Evolutionary conservation across 805 yeast genomes (phyloP), one percentile per base, ranked within the genome.

Genomic region (Kurtzmaniella fragi): DNA sequence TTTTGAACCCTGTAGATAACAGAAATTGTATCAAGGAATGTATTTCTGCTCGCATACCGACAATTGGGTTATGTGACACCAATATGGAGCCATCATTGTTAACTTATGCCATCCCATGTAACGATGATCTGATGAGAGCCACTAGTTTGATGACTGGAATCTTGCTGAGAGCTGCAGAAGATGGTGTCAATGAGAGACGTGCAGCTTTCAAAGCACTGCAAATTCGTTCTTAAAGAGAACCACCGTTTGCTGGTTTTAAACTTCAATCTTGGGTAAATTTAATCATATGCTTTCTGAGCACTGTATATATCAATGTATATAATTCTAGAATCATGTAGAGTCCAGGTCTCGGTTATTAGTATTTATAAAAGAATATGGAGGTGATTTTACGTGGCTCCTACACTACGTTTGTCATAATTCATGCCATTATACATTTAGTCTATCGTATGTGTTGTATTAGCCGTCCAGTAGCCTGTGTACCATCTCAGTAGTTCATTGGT

Each of bases 51-150:
- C 77, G 95, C 58, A 77, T 93, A 26, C 99, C 99, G 42, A 89
- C 97, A 0, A 80, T 93, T 51, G 98, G 96, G 23, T 75, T 93
- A 42, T 80, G 93, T 45, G 99, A 93, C 64, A 90, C 98, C 16
- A 91, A 93, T 62, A 80, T 84, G 58, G 96, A 93, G 57, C 95
- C 97, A 7, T 77, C 85, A 12, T 66, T 84, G 49, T 85, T 91
- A 39, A 88, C 96, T 1, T 93, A 93, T 56, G 95, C 98, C 37
- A 85, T 93, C 48, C 98, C 98, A 13, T 95, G 95, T 46, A 93
- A 93, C 58, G 98, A 93, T 59, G 97, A 90, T 59, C 83, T 95
- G 6, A 66, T 79, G 42, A 77, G 99, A 60, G 77, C 95, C 6
- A 79, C 84, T 8, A 82, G 86, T 46, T 69, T 93, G 47, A 75